Conservation (phyloP, 2,329 filamentous ascomycete species). For the Penicillium paneum region DNA sequence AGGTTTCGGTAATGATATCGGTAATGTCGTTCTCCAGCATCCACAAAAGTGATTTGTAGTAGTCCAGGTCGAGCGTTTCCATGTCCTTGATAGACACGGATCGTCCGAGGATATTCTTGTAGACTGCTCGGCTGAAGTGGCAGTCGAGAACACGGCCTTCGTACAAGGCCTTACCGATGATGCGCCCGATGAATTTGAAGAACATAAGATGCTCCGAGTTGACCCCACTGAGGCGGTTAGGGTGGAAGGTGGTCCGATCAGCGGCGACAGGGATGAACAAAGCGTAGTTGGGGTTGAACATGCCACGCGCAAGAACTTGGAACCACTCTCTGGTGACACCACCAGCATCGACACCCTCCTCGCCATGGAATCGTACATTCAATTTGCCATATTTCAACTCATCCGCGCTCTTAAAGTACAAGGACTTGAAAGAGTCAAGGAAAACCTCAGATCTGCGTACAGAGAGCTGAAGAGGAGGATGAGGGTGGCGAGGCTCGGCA, state of each 20-base stretch:
- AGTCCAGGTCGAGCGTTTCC: constrained; percentile 97
- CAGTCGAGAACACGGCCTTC: constrained; percentile 94
- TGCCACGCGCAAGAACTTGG: constrained; percentile 91
- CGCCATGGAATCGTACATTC: constrained; percentile 93
- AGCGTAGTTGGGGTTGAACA: constrained; percentile 98
- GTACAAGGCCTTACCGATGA: constrained; percentile 97
- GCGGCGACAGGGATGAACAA: constrained; percentile 95
- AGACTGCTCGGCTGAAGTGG: constrained; percentile 97
- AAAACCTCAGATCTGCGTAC: constrained; percentile 95
- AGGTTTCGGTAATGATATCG: constrained; percentile 94
- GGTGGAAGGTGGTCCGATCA: constrained; percentile 97
- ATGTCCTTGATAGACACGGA: constrained; percentile 97
- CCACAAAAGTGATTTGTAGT: constrained; percentile 98
- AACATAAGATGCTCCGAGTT: constrained; percentile 95
- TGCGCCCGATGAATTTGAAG: constrained; percentile 98
- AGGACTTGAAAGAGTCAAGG: constrained; percentile 95
- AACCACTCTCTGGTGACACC: constrained; percentile 99
- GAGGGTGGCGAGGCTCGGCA: constrained; percentile 66
- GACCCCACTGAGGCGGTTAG: constrained; percentile 88
- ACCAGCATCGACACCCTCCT: constrained; percentile 96
- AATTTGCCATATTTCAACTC: constrained; percentile 99
- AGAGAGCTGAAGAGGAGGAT: constrained; percentile 76
- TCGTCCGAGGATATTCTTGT: constrained; percentile 95
- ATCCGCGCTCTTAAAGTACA: constrained; percentile 93
- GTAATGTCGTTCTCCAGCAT: constrained; percentile 99